phyloP scores from a whole-genome alignment of 2,329 filamentous ascomycete species.

The Coccinonectria pachysandricola region DNA sequence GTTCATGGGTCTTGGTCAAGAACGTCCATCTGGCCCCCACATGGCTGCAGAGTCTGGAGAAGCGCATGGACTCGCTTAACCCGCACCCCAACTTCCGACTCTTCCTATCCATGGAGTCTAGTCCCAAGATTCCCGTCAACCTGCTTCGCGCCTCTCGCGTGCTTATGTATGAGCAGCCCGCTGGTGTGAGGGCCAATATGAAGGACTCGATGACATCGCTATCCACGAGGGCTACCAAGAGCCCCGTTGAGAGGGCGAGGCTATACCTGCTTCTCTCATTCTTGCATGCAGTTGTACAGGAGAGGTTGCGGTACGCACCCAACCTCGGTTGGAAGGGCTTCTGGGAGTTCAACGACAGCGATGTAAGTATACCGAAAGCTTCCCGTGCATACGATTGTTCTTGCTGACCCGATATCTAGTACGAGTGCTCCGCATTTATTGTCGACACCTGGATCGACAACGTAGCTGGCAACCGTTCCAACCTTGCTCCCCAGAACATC shows the following conservation, averaged over 20 bases:
- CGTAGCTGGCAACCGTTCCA: conserved; percentile 74
- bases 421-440: conserved; percentile 93
- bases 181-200: conserved; percentile 95
- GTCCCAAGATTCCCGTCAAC: conserved; percentile 93
- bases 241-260: conserved; percentile 81
- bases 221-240: conserved; percentile 63
- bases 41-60: conserved; percentile 95
- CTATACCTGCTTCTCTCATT: conserved; percentile 89
- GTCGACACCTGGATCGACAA: conserved; percentile 90
- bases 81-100: conserved; percentile 87
- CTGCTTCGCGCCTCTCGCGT: conserved; percentile 86
- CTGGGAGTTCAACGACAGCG: conserved; percentile 99
- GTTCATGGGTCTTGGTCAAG: conserved; percentile 96
- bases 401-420: conserved; percentile 39
- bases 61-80: conserved; percentile 90
- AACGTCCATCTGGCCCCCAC: conserved; percentile 94
- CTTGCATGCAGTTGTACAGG: conserved; percentile 90
- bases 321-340: conserved; percentile 95
- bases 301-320: conserved; percentile 86
- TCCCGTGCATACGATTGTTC: not conserved
- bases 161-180: conserved; percentile 96
- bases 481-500: conserved; percentile 85
- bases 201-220: conserved; percentile 88
- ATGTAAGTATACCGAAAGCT: conserved; percentile 61
- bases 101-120: conserved; percentile 97